Percentiles rank a stretch among this genome's conserved stretches.
Evolutionary conservation across 75 land plant species (phyloP).

Genomic region (Sequoiadendron giganteum): DNA sequence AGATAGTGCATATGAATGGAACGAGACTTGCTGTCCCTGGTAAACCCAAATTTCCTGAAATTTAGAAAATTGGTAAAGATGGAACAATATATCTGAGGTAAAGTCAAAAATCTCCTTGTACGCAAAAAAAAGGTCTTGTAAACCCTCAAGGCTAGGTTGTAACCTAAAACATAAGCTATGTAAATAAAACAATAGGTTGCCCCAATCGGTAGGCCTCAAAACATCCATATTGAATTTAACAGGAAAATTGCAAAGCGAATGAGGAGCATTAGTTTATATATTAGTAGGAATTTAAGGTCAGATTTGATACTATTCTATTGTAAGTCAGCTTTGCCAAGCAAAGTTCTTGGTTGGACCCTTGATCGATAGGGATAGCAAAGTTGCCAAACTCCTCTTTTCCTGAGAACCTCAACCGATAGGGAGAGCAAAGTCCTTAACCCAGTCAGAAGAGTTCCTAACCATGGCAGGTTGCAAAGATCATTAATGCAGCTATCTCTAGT

Average conservation of each 20-base stretch:
- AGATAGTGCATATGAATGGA: not conserved
- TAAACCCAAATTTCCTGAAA: not conserved
- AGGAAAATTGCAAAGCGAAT: not conserved
- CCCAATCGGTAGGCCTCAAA: not conserved
- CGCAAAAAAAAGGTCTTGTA: not conserved
- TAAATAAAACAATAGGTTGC: not conserved
- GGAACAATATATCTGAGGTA: not conserved
- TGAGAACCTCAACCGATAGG: not conserved
- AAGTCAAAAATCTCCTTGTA: not conserved
- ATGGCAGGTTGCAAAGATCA: not conserved
- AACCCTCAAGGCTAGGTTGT: not conserved
- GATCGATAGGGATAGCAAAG: not conserved
- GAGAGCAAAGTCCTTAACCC: not conserved
- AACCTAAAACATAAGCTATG: not conserved
- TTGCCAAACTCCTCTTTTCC: no score
- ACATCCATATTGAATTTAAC: not conserved
- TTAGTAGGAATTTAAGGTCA: not conserved
- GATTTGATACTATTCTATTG: not conserved
- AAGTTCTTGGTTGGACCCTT: not conserved
- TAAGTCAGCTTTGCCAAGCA: not conserved
- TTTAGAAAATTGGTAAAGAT: not conserved
- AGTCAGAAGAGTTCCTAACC: not conserved
- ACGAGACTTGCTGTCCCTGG: not conserved
- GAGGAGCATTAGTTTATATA: not conserved
- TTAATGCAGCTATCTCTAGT: not conserved